phyloP scores from a whole-genome alignment of 2,329 filamentous ascomycete genomes.

The Drechslerella dactyloides region DNA sequence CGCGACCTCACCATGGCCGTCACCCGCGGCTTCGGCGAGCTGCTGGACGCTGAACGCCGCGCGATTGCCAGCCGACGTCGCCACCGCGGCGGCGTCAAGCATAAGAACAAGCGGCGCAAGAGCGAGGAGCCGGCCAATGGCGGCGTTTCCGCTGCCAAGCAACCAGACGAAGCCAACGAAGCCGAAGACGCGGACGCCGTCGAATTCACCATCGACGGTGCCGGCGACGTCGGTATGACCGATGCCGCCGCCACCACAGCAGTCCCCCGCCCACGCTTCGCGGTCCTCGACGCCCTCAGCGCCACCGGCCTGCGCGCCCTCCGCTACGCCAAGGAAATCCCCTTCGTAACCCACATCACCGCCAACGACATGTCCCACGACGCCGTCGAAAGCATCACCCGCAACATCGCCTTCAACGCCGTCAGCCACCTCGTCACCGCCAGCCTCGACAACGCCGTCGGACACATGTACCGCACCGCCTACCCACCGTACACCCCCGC shows the following conservation, averaged over 20 bases:
- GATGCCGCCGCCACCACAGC: conserved; percentile 32
- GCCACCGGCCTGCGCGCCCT: conserved; percentile 90
- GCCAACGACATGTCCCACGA: conserved; percentile 85
- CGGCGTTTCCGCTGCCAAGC: conserved; percentile 53
- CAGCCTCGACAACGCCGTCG: conserved; percentile 72
- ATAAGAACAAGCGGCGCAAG: conserved; percentile 62
- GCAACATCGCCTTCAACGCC: conserved; percentile 84
- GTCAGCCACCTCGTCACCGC: conserved; percentile 58
- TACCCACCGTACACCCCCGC: conserved; percentile 21
- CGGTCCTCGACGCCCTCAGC: conserved; percentile 92
- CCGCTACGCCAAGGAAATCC: conserved; percentile 88
- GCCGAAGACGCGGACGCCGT: conserved; percentile 52
- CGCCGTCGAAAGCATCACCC: conserved; percentile 78
- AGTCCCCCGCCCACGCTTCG: conserved; percentile 63
- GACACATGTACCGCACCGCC: conserved; percentile 76
- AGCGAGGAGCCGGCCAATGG: conserved; percentile 58
- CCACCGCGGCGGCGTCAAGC: conserved; percentile 56
- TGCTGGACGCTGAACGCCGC: conserved; percentile 63
- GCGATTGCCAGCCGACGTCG: conserved; percentile 57
- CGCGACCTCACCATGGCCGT: conserved; percentile 90
- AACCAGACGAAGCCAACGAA: conserved; percentile 58
- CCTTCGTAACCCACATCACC: conserved; percentile 79
- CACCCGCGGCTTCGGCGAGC: conserved; percentile 85
- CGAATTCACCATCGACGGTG: conserved; percentile 20
- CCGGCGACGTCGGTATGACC: conserved; percentile 24